phyloP scores from a whole-genome alignment of 2,329 filamentous ascomycete genomes.

The Venturia effusa region DNA sequence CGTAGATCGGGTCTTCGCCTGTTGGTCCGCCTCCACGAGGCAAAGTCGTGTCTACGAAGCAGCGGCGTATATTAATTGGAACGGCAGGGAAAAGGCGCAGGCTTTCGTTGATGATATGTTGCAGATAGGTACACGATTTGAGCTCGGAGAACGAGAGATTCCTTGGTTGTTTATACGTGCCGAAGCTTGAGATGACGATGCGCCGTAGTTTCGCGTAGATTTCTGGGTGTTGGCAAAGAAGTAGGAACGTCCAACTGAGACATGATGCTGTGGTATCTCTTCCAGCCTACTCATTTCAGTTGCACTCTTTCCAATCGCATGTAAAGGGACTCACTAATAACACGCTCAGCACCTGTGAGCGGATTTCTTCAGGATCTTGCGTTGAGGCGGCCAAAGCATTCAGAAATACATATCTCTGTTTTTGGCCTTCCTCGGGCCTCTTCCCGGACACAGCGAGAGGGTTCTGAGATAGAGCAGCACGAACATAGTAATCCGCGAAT shows the following conservation, averaged over 20 bases:
- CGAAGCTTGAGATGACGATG: slow-evolving; percentile 2
- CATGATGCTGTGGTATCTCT: slow-evolving; percentile 44
- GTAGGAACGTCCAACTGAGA: slow-evolving; percentile 34
- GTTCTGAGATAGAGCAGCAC: slow-evolving; percentile 34
- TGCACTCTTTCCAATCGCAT: too few relatives aligned
- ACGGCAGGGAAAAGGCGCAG: slow-evolving; percentile 23
- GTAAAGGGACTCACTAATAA: background rate
- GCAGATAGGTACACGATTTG: slow-evolving; percentile 7
- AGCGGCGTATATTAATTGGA: slow-evolving; percentile 20
- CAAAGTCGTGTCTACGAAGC: slow-evolving; percentile 19
- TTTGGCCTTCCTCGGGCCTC: slow-evolving; percentile 17
- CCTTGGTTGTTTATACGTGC: background rate
- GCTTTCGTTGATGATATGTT: slow-evolving; percentile 15
- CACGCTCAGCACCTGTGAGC: slow-evolving; percentile 9
- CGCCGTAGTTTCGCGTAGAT: slow-evolving; percentile 7
- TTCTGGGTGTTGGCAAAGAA: slow-evolving; percentile 6
- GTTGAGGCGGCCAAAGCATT: slow-evolving; percentile 3
- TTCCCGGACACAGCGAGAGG: slow-evolving; percentile 26
- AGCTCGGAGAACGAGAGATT: slow-evolving; percentile 6
- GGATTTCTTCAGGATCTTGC: slow-evolving; percentile 7
- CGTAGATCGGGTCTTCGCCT: slow-evolving; percentile 18
- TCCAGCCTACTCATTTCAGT: slow-evolving; percentile 18
- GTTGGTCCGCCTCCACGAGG: slow-evolving; percentile 22
- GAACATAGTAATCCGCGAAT: slow-evolving; percentile 28
- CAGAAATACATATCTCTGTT: slow-evolving; percentile 5